Percentiles rank a stretch among this genome's conserved stretches.
phyloP scores from a whole-genome alignment of 1,139 yeast species.

The Wickerhamomyces sp. region DNA sequence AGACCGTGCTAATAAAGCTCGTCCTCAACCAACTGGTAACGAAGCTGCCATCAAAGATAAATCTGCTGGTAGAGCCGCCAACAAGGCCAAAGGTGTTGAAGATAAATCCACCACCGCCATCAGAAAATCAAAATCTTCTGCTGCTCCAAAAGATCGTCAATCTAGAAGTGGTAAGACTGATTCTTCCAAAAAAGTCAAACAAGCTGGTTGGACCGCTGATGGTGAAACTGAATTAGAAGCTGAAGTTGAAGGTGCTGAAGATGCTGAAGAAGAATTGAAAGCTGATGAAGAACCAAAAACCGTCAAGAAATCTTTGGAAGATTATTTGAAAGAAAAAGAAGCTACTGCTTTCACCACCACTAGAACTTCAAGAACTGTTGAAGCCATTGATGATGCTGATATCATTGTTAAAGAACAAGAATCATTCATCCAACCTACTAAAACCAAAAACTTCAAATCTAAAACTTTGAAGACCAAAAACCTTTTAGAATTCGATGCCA shows the following conservation, averaged over 20 bases:
- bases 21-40: slow-evolving; percentile 71
- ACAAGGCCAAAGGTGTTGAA: slow-evolving; percentile 55
- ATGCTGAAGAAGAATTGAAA: slow-evolving; percentile 45
- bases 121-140: slow-evolving; percentile 41
- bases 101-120: slow-evolving; percentile 43
- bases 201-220: slow-evolving; percentile 60
- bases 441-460: slow-evolving; percentile 53
- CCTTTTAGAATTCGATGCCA: slow-evolving; percentile 60
- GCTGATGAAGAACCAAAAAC: slow-evolving; percentile 34
- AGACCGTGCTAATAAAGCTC: slow-evolving; percentile 71
- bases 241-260: slow-evolving; percentile 40
- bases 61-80: slow-evolving; percentile 56
- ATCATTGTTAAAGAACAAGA: slow-evolving; percentile 54
- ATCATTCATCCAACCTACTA: slow-evolving; percentile 52
- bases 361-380: slow-evolving; percentile 40
- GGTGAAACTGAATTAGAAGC: slow-evolving; percentile 45
- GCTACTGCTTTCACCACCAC: slow-evolving; percentile 41
- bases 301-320: slow-evolving; percentile 56
- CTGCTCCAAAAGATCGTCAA: slow-evolving; percentile 69
- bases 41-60: slow-evolving; percentile 84
- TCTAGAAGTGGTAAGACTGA: slow-evolving; percentile 79
- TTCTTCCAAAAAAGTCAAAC: slow-evolving; percentile 72
- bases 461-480: slow-evolving; percentile 69
- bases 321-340: slow-evolving; percentile 55
- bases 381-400: slow-evolving; percentile 42